Evolutionary conservation across 2,329 filamentous ascomycete genomes (phyloP).

Genomic region (Cladosporium sp.): DNA sequence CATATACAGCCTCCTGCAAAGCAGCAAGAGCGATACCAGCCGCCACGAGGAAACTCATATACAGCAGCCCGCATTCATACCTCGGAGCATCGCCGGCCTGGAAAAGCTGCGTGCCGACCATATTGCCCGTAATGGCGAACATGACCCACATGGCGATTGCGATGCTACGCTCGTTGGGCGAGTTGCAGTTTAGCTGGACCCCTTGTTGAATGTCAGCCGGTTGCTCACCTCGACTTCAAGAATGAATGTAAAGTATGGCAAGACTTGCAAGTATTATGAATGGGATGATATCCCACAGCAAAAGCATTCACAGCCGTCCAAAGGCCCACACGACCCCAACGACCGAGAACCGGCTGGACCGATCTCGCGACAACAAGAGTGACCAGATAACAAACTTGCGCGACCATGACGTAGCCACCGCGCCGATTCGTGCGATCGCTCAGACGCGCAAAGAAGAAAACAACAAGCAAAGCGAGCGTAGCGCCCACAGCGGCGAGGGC

Average conservation of each 20-base stretch:
- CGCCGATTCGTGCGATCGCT: slow-evolving; percentile 46
- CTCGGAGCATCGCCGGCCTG: slow-evolving; percentile 40
- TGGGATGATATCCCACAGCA: slow-evolving; percentile 51
- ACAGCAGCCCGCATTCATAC: slow-evolving; percentile 18
- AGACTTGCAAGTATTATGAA: slow-evolving; percentile 47
- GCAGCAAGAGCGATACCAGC: neutral
- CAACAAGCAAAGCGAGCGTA: slow-evolving; percentile 44
- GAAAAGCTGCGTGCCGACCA: slow-evolving; percentile 51
- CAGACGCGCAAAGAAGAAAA: slow-evolving; percentile 47
- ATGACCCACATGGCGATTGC: slow-evolving; percentile 42
- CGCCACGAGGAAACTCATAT: slow-evolving; percentile 3
- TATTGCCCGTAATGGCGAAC: slow-evolving; percentile 48
- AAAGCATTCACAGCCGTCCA: slow-evolving; percentile 51
- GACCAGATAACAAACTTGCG: slow-evolving; percentile 45
- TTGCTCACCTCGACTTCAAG: neutral
- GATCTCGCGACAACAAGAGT: slow-evolving; percentile 40
- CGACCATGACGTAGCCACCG: slow-evolving; percentile 42
- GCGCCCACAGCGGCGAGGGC: slow-evolving; percentile 41
- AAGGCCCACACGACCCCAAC: slow-evolving; percentile 48
- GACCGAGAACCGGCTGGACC: slow-evolving; percentile 42
- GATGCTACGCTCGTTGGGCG: slow-evolving; percentile 22
- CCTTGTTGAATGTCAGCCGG: no score
- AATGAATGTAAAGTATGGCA: slow-evolving; percentile 17
- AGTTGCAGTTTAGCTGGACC: slow-evolving; percentile 6
- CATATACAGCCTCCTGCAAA: neutral